These are phyloP conservation scores for Fusarium sp. DNA, from an alignment of 2,329 filamentous ascomycete genomes.

Conservation along the genomic window DNA sequence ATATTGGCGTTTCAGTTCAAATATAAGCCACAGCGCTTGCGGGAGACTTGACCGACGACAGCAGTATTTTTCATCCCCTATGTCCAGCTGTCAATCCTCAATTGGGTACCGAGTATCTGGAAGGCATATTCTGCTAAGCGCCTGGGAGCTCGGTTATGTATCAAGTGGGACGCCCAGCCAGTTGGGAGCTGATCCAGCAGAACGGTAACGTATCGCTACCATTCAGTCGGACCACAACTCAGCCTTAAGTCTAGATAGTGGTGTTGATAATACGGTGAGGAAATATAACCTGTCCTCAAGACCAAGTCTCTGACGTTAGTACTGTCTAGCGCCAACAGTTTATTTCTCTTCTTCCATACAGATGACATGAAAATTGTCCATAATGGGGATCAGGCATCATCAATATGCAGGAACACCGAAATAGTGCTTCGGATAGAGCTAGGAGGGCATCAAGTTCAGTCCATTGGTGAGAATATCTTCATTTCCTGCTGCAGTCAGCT, in stretches of 20 bases:
- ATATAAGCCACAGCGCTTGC: not conserved
- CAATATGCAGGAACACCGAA: not conserved
- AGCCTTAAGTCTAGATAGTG: not conserved
- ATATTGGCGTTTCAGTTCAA: not conserved
- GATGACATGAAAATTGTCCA: not conserved
- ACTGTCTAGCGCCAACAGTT: not conserved
- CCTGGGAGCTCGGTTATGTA: not conserved
- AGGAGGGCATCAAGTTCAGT: not conserved
- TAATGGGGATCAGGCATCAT: not conserved
- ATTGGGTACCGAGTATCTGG: not conserved
- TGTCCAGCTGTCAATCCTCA: not conserved
- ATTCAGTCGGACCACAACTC: not conserved
- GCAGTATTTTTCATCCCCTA: not conserved
- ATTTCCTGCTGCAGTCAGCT: not conserved
- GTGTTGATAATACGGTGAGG: not conserved
- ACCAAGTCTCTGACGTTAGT: not conserved
- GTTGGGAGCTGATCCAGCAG: not conserved
- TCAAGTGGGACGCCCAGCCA: not conserved
- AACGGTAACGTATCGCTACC: not conserved
- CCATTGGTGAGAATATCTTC: not conserved
- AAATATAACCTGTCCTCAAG: not conserved
- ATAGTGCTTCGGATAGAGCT: not conserved
- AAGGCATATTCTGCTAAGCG: slow-evolving; percentile 2
- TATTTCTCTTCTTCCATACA: not conserved
- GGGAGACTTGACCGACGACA: not conserved